Evolutionary conservation across 176 grass and related monocot species (phyloP), one percentile per base, ranked within the genome.

Genomic region (Rhipidocladum racemiflorum): DNA sequence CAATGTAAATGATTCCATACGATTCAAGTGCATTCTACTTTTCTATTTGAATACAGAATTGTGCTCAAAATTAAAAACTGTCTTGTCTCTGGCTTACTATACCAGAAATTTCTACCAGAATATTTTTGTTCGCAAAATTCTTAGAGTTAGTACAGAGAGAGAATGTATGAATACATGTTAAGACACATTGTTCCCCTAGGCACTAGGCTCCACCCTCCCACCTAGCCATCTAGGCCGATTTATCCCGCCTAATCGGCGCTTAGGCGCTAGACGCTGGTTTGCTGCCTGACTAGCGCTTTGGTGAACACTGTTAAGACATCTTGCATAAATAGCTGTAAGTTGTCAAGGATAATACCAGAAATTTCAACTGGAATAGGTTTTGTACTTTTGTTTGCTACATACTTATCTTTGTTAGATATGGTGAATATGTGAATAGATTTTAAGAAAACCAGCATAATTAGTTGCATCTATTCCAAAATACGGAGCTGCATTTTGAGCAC

Each of bases 31-130:
- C 35, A 62, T 83, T 35, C 18, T 55, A 11, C 45, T 28, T 85
- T 57, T 71, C 16, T 82, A 18, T 72, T 83, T 77, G 11, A 61
- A 40, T 54, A 2, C 24, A 59, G 15, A 46, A 46, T 46, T 46
- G 2, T 46, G 44, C 44, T 46, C 13, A 46, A 15, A 46, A 67
- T 57, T 50, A 46, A 1, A 10, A 61, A 32, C 9, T 76, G 25
- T 81, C 30, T 60, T 60, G 35, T 81, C 30, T 68, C n/a, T 81
- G 61, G 15, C 25, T 54, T 87, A 15, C 13, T 12, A 46, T 15
- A 46, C 50, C 15, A 44, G 32, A 63, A 28, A 32, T 43, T 64
- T 30, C 35, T 21, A 15, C 38, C 34, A 74, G 2, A 34, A 34
- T 2, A 17, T 45, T 57, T 36, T 9, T 35, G n/a, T 82, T 27